A percentile compares a stretch with the other conserved stretches of the same genome.
Conservation (phyloP, 1,284 basidiomycete genomes). For the Uromyces viciae-fabae region DNA sequence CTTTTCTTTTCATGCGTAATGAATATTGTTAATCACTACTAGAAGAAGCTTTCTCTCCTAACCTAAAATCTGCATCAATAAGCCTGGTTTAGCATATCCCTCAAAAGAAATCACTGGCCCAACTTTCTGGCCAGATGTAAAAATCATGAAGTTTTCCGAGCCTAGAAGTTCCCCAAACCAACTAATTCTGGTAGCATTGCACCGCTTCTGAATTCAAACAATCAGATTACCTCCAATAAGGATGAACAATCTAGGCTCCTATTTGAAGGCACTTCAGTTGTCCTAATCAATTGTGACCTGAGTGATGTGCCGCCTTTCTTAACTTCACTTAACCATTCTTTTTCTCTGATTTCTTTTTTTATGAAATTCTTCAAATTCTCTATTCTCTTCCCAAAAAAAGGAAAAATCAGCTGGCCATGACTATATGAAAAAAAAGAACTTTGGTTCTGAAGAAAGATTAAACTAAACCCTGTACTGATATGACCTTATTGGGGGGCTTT, state of each 20-base stretch:
- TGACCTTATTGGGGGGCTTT: too few relatives aligned
- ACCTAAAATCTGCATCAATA: too few relatives aligned
- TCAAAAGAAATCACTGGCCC: neutral
- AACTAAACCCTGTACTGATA: too few relatives aligned
- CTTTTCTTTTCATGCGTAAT: too few relatives aligned
- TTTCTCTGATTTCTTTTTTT: neutral
- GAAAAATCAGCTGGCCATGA: too few relatives aligned
- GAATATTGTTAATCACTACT: too few relatives aligned
- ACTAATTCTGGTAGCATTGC: neutral
- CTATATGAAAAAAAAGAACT: too few relatives aligned
- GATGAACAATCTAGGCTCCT: neutral
- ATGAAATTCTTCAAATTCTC: neutral
- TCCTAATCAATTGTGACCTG: neutral
- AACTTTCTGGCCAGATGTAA: neutral
- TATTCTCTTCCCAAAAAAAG: neutral
- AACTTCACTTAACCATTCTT: too few relatives aligned
- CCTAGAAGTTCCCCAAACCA: neutral
- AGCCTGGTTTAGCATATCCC: too few relatives aligned
- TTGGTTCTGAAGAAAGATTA: too few relatives aligned
- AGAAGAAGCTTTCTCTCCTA: too few relatives aligned
- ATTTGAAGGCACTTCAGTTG: neutral
- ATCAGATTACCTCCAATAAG: neutral
- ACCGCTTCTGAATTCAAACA: neutral
- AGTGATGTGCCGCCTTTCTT: neutral
- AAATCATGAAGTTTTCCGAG: neutral